Evolutionary conservation across 2,329 filamentous ascomycete species (phyloP), one percentile per base, ranked within the genome.

Genomic region (Coniochaeta sp.): DNA sequence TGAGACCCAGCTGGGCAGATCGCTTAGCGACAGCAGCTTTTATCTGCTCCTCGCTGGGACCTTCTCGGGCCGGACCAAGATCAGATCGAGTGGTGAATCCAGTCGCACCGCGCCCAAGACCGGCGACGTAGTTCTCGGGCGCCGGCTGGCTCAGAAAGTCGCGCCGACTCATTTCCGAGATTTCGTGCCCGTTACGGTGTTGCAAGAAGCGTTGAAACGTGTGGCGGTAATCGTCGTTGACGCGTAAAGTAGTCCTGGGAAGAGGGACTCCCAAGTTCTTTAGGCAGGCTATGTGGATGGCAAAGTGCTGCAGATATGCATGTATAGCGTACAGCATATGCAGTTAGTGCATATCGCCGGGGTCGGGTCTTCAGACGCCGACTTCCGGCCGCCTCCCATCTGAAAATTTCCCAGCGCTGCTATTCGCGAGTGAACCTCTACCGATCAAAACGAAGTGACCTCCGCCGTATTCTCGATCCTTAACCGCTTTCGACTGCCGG

Each of bases 1-100:
- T 71, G 19, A 84, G 73, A 6, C 93, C 93, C 62, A 98, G 84
- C 70, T 90, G 86, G 60, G 91, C 90, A 8, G 95, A 93, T 68
- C 96, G 88, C 76, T 97, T 97, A 56, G 93, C 93, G 67, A 99
- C 89, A 63, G 91, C 93, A 74, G 96, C 95, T 74, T 98, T 97
- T 77, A 99, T 97, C 77, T 98, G 93, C 72, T 99, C 95, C 69
- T 97, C 93, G 62, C 90, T 96, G 56, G 95, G 95, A 17, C 95
- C 95, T 78, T 97, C 93, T 69, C 93, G 86, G 61, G 93, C 93
- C 57, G 96, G 95, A 61, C 96, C 95, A 61, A 99, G 81, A 82
- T 99, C 95, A 60, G 93, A 98, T 69, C 96, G 87, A 44, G 95
- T 99, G 17, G 95, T 98, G 78, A 99, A 99, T 62, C 96, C 95